A percentile compares a stretch with the other conserved stretches of the same genome.
phyloP scores from a whole-genome alignment of 1,284 basidiomycete species.

The Tilletia indica region DNA sequence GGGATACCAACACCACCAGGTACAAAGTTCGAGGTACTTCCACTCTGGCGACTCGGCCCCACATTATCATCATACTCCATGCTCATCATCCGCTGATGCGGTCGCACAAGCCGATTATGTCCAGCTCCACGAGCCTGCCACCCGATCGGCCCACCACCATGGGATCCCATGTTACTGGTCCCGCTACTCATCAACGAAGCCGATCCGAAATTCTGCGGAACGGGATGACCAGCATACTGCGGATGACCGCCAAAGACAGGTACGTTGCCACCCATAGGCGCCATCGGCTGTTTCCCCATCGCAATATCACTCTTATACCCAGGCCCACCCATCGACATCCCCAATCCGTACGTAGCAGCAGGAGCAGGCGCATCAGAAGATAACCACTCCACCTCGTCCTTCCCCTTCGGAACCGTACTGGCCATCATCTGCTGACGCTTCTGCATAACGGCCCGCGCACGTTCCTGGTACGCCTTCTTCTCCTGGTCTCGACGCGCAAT shows the following conservation, averaged over 20 bases:
- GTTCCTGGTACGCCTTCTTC: slow-evolving; percentile 70
- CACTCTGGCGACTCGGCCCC: slow-evolving; percentile 1
- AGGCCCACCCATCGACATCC: slow-evolving; percentile 11
- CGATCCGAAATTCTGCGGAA: slow-evolving; percentile 14
- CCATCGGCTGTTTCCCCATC: slow-evolving; percentile 43
- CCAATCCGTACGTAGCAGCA: neutral
- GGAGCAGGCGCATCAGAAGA: neutral
- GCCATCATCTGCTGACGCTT: slow-evolving; percentile 65
- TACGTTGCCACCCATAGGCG: neutral
- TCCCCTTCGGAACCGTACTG: slow-evolving; percentile 29
- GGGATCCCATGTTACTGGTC: neutral
- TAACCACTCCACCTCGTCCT: slow-evolving; percentile 50
- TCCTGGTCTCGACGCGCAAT: slow-evolving; percentile 76
- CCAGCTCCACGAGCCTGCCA: slow-evolving; percentile 17
- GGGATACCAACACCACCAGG: neutral
- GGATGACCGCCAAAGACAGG: slow-evolving; percentile 10
- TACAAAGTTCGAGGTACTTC: neutral
- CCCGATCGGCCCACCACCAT: slow-evolving; percentile 13
- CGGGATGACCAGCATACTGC: slow-evolving; percentile 7
- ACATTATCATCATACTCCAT: slow-evolving; percentile 12
- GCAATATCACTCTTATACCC: slow-evolving; percentile 37
- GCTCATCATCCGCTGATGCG: slow-evolving; percentile 18
- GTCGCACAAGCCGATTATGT: slow-evolving; percentile 11
- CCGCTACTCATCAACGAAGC: neutral
- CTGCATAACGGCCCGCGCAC: slow-evolving; percentile 90